Percentiles rank a stretch among this genome's conserved stretches.
phyloP scores from a whole-genome alignment of 306 rosid species.

The Cucurbita maxima region DNA sequence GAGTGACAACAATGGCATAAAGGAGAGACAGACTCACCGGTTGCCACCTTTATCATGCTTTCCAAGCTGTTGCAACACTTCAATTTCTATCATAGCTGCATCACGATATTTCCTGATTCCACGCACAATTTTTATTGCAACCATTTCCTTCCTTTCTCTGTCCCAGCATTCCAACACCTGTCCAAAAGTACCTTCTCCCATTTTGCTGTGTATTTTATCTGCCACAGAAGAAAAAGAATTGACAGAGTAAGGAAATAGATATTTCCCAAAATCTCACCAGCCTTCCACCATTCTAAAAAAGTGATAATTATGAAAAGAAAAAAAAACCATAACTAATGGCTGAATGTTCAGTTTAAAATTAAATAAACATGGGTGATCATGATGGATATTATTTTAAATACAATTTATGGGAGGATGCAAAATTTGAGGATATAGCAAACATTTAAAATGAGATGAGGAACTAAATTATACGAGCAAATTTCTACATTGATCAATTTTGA shows the following conservation, averaged over 20 bases:
- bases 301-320: neutral
- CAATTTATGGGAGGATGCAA: neutral
- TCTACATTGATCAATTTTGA: neutral
- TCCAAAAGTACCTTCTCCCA: slow-evolving; percentile 99
- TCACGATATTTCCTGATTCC: slow-evolving; percentile 81
- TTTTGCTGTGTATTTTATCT: slow-evolving; percentile 79
- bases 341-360: neutral
- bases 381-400: neutral
- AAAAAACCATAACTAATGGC: neutral
- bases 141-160: slow-evolving; percentile 79
- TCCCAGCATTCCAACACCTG: slow-evolving; percentile 99
- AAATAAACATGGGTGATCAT: no score
- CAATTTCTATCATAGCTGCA: slow-evolving; percentile 98
- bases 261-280: neutral
- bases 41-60: slow-evolving; percentile 83
- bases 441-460: neutral
- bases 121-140: slow-evolving; percentile 83
- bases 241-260: neutral
- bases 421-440: no score
- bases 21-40: slow-evolving; percentile 44
- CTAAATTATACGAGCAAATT: neutral
- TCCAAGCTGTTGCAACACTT: slow-evolving; percentile 76
- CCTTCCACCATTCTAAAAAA: neutral
- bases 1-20: neutral
- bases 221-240: slow-evolving; percentile 7